Evolutionary conservation across 2,329 filamentous ascomycete genomes (phyloP).

Genomic region (Clarireedia paspali): DNA sequence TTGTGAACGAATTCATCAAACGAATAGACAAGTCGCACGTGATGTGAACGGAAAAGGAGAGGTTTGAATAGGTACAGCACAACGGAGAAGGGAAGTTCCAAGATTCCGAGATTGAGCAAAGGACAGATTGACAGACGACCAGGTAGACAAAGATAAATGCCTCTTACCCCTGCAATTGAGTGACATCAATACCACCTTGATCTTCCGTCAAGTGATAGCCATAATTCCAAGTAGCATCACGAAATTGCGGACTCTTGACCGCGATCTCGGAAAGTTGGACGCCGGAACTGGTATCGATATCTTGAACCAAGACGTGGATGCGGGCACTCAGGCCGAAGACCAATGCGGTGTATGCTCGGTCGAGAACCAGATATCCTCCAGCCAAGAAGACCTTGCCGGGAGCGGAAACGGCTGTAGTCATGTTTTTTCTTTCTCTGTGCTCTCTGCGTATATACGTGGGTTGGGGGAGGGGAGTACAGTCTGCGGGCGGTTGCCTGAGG

Average conservation of each 20-base stretch:
- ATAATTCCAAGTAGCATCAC: conserved; percentile 82
- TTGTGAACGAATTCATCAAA: neutral
- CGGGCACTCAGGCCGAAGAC: conserved; percentile 61
- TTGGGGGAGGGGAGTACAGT: neutral
- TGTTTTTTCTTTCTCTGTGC: neutral
- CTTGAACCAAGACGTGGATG: conserved; percentile 55
- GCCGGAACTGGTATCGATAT: conserved; percentile 51
- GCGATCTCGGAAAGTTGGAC: conserved; percentile 66
- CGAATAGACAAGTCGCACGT: conserved; percentile 1
- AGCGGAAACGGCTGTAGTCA: conserved; percentile 57
- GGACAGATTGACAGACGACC: conserved; percentile 3
- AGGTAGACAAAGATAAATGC: conserved; percentile 9
- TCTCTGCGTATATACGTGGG: neutral
- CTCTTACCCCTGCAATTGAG: conserved; percentile 68
- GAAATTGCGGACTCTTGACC: conserved; percentile 87
- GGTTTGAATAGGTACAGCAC: neutral
- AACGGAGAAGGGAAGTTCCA: neutral
- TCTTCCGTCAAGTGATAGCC: conserved; percentile 62
- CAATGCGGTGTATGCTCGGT: conserved; percentile 73
- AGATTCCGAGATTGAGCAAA: neutral
- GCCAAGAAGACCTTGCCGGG: conserved; percentile 94
- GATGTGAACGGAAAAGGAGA: conserved; percentile 3
- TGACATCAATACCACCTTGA: conserved; percentile 72
- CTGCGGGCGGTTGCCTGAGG: too few species aligned
- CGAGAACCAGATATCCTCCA: conserved; percentile 90